A percentile compares a stretch with the other conserved stretches of the same genome.
Evolutionary conservation across 495 filamentous ascomycete species (phyloP).

Genomic region (Xylaria telfairii): DNA sequence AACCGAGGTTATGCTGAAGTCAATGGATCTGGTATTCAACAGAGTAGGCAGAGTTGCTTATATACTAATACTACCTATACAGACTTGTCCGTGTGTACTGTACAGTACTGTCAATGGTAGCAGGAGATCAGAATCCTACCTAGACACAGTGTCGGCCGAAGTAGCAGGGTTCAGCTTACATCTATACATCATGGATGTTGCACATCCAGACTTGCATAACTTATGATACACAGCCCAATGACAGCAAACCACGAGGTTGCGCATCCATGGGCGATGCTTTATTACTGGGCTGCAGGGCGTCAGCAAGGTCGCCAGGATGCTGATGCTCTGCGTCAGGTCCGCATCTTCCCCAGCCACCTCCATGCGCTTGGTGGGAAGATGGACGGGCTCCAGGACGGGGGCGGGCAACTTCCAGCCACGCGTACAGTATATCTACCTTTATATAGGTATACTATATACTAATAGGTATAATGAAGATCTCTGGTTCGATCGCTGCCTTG

Average conservation of each 20-base stretch:
- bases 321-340: conserved; percentile 1
- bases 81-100: not conserved
- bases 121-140: conserved; percentile 13
- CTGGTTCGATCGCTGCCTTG: not conserved
- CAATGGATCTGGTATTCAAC: too few species aligned
- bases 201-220: conserved; percentile 39
- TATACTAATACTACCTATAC: not conserved
- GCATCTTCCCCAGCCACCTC: conserved; percentile 17
- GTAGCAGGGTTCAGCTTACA: conserved; percentile 33
- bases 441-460: too few species aligned
- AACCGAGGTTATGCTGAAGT: conserved; percentile 12
- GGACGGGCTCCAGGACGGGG: not conserved
- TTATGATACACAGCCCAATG: conserved; percentile 36
- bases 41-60: not conserved
- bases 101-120: too few species aligned
- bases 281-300: conserved; percentile 27
- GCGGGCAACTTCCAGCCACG: conserved; percentile 2
- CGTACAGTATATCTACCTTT: not conserved
- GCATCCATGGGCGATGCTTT: conserved; percentile 36
- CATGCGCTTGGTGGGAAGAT: conserved; percentile 3
- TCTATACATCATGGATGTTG: conserved; percentile 20
- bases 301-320: conserved; percentile 6
- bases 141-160: conserved; percentile 26
- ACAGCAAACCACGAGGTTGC: conserved; percentile 37
- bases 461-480: not conserved